Evolutionary conservation across 352 stramenopile genomes (phyloP), one percentile per base, ranked within the genome.

Genomic region (Globisporangium paddicum): DNA sequence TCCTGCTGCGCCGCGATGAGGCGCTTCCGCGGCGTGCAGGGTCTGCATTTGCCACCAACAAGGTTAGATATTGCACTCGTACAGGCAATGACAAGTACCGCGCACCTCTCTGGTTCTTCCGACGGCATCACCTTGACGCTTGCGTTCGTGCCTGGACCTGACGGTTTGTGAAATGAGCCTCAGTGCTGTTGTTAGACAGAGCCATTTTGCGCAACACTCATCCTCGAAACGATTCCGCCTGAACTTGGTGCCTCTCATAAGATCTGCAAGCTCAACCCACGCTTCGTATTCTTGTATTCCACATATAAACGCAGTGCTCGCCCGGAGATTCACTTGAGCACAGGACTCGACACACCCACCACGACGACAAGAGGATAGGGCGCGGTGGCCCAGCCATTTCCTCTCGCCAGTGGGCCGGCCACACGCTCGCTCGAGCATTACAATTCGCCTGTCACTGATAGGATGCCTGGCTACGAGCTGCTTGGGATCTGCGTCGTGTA

Each of bases 11-110:
- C 80, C 21, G 75, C 62, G 56, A 85, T 72, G 19, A 90, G 65
- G 7, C 75, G 80, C 71, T 89, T 88, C 25, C 74, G 70, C 13
- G 78, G 78, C 14, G 74, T 90, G 63, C 78, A 90, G 1, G 78
- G 76, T 48, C 78, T 90, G 51, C 23, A 55, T 40, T n/a, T n/a
- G n/a, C n/a, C n/a, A n/a, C n/a, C n/a, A n/a, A n/a, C n/a, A n/a
- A n/a, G n/a, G n/a, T n/a, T n/a, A n/a, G n/a, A n/a, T n/a, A n/a
- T n/a, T n/a, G n/a, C n/a, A n/a, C n/a, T n/a, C n/a, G n/a, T n/a
- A n/a, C 11, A 40, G 2, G n/a, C 10, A 44, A 11, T 23, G 40
- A 2, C 5, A 7, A 26, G 18, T 18, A 28, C 18, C 1, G 50
- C 41, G 16, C 44, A 55, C 55, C 44, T 53, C 55, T 62, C 44